Conservation (phyloP, 106 monocot genomes). For the Hemerocallis citrina region DNA sequence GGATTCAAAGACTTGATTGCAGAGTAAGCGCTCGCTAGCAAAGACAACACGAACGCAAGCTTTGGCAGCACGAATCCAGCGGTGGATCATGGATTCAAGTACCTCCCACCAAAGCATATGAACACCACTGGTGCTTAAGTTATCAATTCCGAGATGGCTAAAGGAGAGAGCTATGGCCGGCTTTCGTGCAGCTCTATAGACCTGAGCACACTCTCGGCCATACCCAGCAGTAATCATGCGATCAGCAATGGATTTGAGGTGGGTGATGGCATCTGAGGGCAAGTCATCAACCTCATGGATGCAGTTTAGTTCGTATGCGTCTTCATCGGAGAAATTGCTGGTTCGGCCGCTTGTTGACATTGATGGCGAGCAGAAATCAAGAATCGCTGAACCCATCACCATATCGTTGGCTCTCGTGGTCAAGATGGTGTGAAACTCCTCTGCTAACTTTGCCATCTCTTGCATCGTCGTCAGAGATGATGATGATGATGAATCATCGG, state of each 20-base stretch:
- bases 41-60: slow-evolving; percentile 54
- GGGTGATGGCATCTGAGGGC: slow-evolving; percentile 41
- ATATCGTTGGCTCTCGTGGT: slow-evolving; percentile 34
- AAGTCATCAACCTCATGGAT: slow-evolving; percentile 71
- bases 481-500: slow-evolving; percentile 21
- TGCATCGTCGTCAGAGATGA: slow-evolving; percentile 31
- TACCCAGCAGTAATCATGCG: slow-evolving; percentile 62
- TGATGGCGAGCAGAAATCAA: slow-evolving; percentile 56
- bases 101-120: slow-evolving; percentile 54
- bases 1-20: slow-evolving; percentile 29
- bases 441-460: slow-evolving; percentile 90
- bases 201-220: slow-evolving; percentile 67
- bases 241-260: slow-evolving; percentile 60
- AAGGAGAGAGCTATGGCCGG: slow-evolving; percentile 49
- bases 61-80: slow-evolving; percentile 76
- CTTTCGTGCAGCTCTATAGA: slow-evolving; percentile 54
- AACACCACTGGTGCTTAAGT: slow-evolving; percentile 57
- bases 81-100: slow-evolving; percentile 57
- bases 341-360: slow-evolving; percentile 19
- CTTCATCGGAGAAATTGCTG: slow-evolving; percentile 1
- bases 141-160: slow-evolving; percentile 66
- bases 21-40: slow-evolving; percentile 53
- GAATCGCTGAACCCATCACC: slow-evolving; percentile 51
- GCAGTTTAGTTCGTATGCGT: slow-evolving; percentile 29
- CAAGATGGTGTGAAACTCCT: slow-evolving; percentile 88